Percentiles rank a stretch among this genome's conserved stretches.
phyloP scores from a whole-genome alignment of 1,284 basidiomycete species.

The Clitocybe nebularis region DNA sequence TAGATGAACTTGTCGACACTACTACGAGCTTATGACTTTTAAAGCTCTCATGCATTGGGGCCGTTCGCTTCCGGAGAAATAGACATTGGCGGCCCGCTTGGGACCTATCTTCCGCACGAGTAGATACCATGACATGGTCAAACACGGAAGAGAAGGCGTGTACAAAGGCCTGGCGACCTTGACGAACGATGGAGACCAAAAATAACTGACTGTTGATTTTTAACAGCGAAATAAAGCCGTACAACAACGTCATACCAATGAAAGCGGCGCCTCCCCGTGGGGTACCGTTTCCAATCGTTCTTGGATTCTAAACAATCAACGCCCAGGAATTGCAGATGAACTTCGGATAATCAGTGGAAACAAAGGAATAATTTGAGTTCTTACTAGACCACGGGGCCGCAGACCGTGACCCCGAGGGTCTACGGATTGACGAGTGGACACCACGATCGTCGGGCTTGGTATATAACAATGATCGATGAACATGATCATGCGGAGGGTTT shows the following conservation, averaged over 20 bases:
- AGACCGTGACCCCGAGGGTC: background rate
- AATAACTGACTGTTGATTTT: background rate
- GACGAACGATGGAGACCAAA: background rate
- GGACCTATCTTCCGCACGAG: background rate
- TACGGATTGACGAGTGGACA: background rate
- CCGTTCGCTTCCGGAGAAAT: background rate
- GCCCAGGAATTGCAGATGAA: background rate
- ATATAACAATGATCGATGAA: background rate
- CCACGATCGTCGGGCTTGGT: background rate
- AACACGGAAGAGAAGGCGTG: background rate
- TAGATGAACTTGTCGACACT: too few relatives aligned
- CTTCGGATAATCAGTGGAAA: conserved; percentile 1
- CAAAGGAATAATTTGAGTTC: background rate
- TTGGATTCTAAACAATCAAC: background rate
- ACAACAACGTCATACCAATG: background rate
- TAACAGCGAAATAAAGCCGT: background rate
- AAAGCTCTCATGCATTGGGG: background rate
- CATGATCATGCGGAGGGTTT: background rate
- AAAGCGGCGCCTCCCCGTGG: background rate
- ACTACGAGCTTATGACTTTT: background rate
- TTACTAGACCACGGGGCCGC: background rate
- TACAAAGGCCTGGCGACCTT: background rate
- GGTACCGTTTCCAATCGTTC: too few relatives aligned
- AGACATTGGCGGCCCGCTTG: background rate
- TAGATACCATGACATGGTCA: background rate